Base-by-base conservation (phyloP, 306 rosid species). In the Neltuma alba region DNA sequence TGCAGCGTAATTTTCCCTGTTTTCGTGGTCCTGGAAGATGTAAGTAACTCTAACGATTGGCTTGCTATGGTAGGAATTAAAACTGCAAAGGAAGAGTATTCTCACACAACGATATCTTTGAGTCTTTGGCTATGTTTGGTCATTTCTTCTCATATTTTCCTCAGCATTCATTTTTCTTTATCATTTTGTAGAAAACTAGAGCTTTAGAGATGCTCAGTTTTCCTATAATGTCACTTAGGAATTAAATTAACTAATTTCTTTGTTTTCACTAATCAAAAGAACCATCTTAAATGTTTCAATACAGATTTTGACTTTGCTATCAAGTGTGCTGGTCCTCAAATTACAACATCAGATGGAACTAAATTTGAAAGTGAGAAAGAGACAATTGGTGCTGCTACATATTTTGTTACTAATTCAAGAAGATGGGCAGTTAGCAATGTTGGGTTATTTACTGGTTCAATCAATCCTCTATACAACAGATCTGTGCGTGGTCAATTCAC, bases 391-490 rank as follows among this genome's bases (percentile, higher is more conserved):
- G 85, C 97, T 11, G 92, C 98, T 42, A 79, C 88, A 21, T 90
- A 91, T 84, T 93, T 58, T 83, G 93, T 88, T 58, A 84, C 88
- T 13, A 80, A 63, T 75, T 38, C 89, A 38, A 37, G 31, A 8
- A 88, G 87, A 82, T 90, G 98, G 98, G 97, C 84, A 11, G 89
- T 89, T 71, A 94, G 96, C 76, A 94, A 90, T 55, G 89, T 89
- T 25, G 97, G 98, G 73, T 70, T 66, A 14, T 94, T 86, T 69
- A 79, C 84, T 0, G 85, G 83, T 16, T 70, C 0, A 65, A 85
- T 0, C 48, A 78, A 81, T 72, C 77, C 85, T 77, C 5, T 0
- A 9, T 92, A 21, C 80, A 78, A 25, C 27, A 78, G 77, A 48
- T 74, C 0, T 45, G 86, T 85, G 2, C 3, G 74, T 70, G 70